A percentile compares a stretch with the other conserved stretches of the same genome.
Conservation (phyloP, 495 filamentous ascomycete genomes). For the Podospora bellae-mahoneyi region DNA sequence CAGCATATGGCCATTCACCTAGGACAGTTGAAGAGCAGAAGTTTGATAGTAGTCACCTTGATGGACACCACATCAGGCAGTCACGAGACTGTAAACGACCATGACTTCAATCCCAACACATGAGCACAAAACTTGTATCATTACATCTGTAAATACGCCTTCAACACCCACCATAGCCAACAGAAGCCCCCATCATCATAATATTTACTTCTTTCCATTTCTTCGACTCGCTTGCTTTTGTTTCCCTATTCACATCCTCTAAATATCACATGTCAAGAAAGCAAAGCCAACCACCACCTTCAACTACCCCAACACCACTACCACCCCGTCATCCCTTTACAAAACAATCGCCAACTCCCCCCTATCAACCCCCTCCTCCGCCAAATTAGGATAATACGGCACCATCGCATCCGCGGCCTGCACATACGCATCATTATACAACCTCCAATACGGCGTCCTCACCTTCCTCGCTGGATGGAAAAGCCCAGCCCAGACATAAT, state of each 20-base stretch:
- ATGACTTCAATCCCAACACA: background rate
- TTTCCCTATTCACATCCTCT: background rate
- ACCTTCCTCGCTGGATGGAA: constrained; percentile 98
- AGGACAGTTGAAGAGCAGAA: too few species aligned
- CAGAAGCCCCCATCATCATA: background rate
- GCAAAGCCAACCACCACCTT: background rate
- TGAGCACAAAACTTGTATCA: background rate
- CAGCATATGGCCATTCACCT: too few species aligned
- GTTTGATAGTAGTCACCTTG: too few species aligned
- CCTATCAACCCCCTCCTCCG: constrained; percentile 69
- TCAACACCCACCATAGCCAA: background rate
- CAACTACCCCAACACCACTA: background rate
- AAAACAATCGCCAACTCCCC: constrained; percentile 81
- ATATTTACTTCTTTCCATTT: background rate
- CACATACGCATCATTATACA: constrained; percentile 98
- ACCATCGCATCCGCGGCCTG: constrained; percentile 91
- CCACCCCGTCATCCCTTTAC: constrained; percentile 38
- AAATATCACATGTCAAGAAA: background rate
- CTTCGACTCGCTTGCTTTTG: background rate
- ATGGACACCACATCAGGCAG: background rate
- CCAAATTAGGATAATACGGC: constrained; percentile 85
- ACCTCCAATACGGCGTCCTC: constrained; percentile 83
- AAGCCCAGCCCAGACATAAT: constrained; percentile 95
- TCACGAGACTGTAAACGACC: background rate
- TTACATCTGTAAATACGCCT: background rate